Percentiles rank a stretch among this genome's conserved stretches.
Conservation (phyloP, 2,329 filamentous ascomycete species). For the Cadophora sp. region DNA sequence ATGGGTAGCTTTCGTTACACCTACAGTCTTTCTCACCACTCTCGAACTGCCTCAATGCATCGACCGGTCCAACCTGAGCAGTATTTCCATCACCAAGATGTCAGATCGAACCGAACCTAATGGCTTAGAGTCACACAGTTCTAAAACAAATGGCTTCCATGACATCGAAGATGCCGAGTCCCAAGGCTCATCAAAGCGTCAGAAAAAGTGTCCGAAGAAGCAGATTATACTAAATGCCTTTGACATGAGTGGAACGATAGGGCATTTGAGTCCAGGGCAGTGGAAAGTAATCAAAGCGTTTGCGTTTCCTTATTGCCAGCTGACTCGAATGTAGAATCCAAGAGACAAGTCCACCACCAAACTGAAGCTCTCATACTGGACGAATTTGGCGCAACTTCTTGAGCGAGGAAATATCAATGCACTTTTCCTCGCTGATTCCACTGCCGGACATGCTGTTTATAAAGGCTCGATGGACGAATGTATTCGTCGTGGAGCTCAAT, state of each 20-base stretch:
- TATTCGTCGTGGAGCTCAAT: slow-evolving; percentile 14
- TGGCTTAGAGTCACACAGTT: neutral
- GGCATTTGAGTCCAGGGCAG: neutral
- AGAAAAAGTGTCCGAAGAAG: neutral
- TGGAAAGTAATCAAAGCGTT: neutral
- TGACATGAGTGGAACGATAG: neutral
- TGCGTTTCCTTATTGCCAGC: neutral
- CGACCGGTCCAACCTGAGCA: neutral
- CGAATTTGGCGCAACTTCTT: slow-evolving; percentile 9
- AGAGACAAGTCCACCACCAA: slow-evolving; percentile 16
- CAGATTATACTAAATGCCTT: neutral
- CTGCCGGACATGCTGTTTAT: slow-evolving; percentile 11
- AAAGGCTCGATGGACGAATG: slow-evolving; percentile 5
- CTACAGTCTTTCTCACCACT: neutral
- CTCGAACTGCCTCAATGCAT: neutral
- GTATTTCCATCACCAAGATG: neutral
- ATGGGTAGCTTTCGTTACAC: neutral
- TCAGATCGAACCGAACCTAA: neutral
- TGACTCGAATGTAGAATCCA: neutral
- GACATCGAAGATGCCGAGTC: neutral
- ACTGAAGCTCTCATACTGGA: slow-evolving; percentile 14
- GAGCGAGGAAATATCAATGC: slow-evolving; percentile 18
- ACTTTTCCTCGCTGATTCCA: slow-evolving; percentile 10
- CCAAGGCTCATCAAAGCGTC: neutral
- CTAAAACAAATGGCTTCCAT: neutral